Evolutionary conservation across 176 grass and related monocot genomes (phyloP).

Genomic region (Lolium multiflorum): DNA sequence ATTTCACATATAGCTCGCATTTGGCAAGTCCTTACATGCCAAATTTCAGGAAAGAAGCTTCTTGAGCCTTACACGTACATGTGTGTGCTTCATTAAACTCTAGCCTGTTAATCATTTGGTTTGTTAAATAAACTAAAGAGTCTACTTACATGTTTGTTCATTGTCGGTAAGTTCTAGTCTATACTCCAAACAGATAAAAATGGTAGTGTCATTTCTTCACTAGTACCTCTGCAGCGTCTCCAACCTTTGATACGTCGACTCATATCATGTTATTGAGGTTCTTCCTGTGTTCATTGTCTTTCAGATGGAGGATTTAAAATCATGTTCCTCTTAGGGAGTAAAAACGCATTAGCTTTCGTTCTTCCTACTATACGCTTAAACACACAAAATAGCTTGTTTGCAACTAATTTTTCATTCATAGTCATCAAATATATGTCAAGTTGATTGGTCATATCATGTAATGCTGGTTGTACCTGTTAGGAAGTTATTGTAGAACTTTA

Average conservation of each 20-base stretch:
- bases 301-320: conserved; percentile 17
- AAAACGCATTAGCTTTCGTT: background rate
- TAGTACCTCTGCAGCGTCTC: background rate
- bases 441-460: conserved; percentile 14
- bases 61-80: background rate
- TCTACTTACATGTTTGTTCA: conserved; percentile 30
- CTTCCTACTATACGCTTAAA: background rate
- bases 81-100: conserved; percentile 16
- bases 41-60: conserved; percentile 16
- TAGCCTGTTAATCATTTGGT: conserved; percentile 7
- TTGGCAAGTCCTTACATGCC: conserved; percentile 13
- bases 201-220: background rate
- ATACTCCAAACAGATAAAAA: background rate
- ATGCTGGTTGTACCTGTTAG: background rate
- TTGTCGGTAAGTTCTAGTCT: background rate
- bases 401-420: background rate
- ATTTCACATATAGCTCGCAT: conserved; percentile 21
- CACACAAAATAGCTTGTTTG: background rate
- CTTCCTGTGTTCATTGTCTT: conserved; percentile 6
- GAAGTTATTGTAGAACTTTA: conserved; percentile 23
- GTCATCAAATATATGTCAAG: background rate
- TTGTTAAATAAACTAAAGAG: background rate
- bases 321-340: background rate
- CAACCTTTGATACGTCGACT: conserved; percentile 7
- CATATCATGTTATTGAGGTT: conserved; percentile 20